phyloP scores from a whole-genome alignment of 495 filamentous ascomycete species.

The Usnea hakonensis region DNA sequence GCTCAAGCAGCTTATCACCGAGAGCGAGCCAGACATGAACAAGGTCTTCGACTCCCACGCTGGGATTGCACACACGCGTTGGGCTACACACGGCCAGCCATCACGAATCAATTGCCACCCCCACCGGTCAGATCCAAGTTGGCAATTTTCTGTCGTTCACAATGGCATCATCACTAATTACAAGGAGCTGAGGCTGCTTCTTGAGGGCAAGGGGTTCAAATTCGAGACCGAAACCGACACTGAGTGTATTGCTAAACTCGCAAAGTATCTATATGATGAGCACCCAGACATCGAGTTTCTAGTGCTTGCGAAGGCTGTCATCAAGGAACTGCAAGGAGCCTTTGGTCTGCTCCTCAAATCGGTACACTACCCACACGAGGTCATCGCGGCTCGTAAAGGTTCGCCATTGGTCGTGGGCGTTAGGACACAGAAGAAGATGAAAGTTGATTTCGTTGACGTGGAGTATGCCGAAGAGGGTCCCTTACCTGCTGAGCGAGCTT shows the following conservation, averaged over 20 bases:
- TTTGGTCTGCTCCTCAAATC: slow-evolving; percentile 96
- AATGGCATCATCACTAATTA: slow-evolving; percentile 99
- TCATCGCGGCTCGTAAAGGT: slow-evolving; percentile 95
- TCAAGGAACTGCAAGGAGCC: slow-evolving; percentile 95
- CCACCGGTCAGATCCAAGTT: slow-evolving; percentile 85
- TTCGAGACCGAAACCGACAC: slow-evolving; percentile 99
- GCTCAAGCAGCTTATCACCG: slow-evolving; percentile 83
- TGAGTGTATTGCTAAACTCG: slow-evolving; percentile 96
- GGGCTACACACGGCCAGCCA: slow-evolving; percentile 94
- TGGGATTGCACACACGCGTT: slow-evolving; percentile 96
- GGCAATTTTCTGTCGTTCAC: slow-evolving; percentile 96
- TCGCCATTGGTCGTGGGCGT: slow-evolving; percentile 95
- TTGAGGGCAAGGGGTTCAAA: slow-evolving; percentile 89
- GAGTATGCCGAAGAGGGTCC: slow-evolving; percentile 84
- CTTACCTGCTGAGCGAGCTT: slow-evolving; percentile 87
- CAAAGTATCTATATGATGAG: slow-evolving; percentile 96
- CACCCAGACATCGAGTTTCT: slow-evolving; percentile 94
- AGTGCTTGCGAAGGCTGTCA: slow-evolving; percentile 90
- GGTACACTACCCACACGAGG: slow-evolving; percentile 95
- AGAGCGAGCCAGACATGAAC: slow-evolving; percentile 70
- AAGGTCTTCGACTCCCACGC: slow-evolving; percentile 96
- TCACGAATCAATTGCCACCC: slow-evolving; percentile 96
- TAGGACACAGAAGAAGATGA: slow-evolving; percentile 95
- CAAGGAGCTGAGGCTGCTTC: slow-evolving; percentile 92
- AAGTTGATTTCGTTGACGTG: slow-evolving; percentile 99